phyloP scores from a whole-genome alignment of 1,139 yeast genomes.

The Candida tetrigidarum region DNA sequence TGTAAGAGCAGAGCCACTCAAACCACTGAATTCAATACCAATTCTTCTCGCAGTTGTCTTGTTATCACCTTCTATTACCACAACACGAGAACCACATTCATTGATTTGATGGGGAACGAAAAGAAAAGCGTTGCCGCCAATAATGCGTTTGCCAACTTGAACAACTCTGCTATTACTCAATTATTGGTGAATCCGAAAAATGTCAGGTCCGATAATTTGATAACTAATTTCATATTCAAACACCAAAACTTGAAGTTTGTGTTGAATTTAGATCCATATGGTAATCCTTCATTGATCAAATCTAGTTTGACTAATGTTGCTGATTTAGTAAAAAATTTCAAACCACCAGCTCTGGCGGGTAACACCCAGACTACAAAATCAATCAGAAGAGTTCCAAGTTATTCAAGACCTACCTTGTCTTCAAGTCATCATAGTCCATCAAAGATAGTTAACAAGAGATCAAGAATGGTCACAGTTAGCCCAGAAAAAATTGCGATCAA shows the following conservation, averaged over 20 bases:
- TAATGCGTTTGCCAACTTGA: constrained; percentile 32
- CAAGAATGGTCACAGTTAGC: neutral
- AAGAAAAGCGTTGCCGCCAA: constrained; percentile 14
- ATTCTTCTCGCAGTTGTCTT: constrained; percentile 33
- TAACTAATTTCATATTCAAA: constrained; percentile 34
- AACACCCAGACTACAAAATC: neutral
- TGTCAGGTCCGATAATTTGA: constrained; percentile 27
- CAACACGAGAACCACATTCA: constrained; percentile 26
- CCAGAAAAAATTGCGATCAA: neutral
- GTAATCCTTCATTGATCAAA: constrained; percentile 29
- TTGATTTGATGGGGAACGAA: constrained; percentile 40
- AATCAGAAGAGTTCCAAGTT: constrained; percentile 24
- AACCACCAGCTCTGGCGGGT: constrained; percentile 9
- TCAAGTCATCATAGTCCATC: constrained; percentile 13
- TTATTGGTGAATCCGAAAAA: constrained; percentile 19
- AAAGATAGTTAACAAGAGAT: constrained; percentile 11
- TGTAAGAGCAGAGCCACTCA: constrained; percentile 26
- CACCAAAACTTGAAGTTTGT: constrained; percentile 26
- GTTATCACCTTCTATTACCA: constrained; percentile 28
- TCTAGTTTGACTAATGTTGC: constrained; percentile 33
- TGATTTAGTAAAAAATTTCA: constrained; percentile 25
- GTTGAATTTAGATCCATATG: constrained; percentile 33
- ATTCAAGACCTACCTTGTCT: constrained; percentile 37
- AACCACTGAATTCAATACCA: constrained; percentile 24
- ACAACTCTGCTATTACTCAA: constrained; percentile 35